Conservation (phyloP, 306 rosid species). For the Prunus mongolica region DNA sequence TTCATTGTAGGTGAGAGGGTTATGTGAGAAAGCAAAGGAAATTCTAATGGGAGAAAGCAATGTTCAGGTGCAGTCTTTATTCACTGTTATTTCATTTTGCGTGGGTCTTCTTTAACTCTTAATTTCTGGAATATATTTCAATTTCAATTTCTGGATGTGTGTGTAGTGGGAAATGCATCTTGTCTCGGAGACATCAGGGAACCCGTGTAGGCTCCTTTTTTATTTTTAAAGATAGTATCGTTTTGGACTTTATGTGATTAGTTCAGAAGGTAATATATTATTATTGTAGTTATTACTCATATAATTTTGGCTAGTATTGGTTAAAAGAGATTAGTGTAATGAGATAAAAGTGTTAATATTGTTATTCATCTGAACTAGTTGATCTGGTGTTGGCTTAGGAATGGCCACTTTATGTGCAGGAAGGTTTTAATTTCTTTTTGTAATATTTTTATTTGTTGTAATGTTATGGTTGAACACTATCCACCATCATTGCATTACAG, state of each 20-base stretch:
- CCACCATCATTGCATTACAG: neutral
- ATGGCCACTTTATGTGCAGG: neutral
- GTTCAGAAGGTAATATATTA: neutral
- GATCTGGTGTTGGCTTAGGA: neutral
- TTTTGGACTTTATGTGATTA: neutral
- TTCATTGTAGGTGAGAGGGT: constrained; percentile 64
- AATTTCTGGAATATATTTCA: neutral
- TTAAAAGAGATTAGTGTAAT: too few species aligned
- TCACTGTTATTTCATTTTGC: constrained; percentile 12
- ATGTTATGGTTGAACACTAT: neutral
- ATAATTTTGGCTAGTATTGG: too few species aligned
- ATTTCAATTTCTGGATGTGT: constrained; percentile 1
- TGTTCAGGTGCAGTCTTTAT: constrained; percentile 71
- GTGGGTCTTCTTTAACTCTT: constrained; percentile 4
- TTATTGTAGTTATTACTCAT: neutral
- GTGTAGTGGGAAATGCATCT: constrained; percentile 7
- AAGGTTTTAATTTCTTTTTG: neutral
- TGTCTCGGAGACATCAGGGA: too few species aligned
- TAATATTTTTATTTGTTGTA: neutral
- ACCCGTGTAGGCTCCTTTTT: too few species aligned
- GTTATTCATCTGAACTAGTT: neutral
- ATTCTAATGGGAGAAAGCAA: constrained; percentile 93
- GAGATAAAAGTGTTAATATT: neutral
- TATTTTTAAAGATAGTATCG: neutral
- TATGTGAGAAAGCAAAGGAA: constrained; percentile 95